These are phyloP conservation scores for Aspergillus ellipticus DNA, from an alignment of 495 filamentous ascomycete species.

Conservation along the genomic window DNA sequence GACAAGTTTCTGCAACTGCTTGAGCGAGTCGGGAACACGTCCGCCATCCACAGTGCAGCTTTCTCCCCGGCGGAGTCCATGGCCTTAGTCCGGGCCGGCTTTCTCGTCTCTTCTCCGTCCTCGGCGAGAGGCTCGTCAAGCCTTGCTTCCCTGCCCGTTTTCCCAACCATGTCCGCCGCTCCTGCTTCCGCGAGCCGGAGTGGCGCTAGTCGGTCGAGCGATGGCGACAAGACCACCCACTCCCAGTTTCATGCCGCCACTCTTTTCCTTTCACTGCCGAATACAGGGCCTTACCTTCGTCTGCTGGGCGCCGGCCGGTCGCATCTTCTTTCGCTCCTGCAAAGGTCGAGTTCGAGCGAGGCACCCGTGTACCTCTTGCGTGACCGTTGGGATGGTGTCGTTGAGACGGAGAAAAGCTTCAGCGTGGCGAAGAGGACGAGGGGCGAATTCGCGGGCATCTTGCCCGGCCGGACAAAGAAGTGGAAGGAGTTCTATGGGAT, in stretches of 20 bases:
- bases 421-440: constrained; percentile 58
- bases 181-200: constrained; percentile 47
- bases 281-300: constrained; percentile 68
- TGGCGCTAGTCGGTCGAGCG: neutral
- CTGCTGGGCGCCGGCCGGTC: constrained; percentile 62
- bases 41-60: constrained; percentile 42
- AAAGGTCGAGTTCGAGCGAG: constrained; percentile 61
- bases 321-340: constrained; percentile 62
- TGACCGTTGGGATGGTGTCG: constrained; percentile 79
- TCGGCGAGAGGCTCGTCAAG: constrained; percentile 42
- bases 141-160: constrained; percentile 51
- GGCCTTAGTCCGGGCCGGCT: constrained; percentile 65
- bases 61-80: constrained; percentile 52
- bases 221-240: neutral
- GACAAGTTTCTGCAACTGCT: constrained; percentile 57
- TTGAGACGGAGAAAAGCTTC: constrained; percentile 54
- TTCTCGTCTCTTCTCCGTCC: constrained; percentile 58
- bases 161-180: constrained; percentile 45
- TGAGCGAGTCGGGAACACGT: constrained; percentile 48
- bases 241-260: constrained; percentile 33
- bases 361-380: constrained; percentile 61
- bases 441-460: constrained; percentile 65
- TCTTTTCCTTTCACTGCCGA: constrained; percentile 66
- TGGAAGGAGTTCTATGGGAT: constrained; percentile 80
- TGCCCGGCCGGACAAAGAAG: constrained; percentile 71